Evolutionary conservation across 352 stramenopile genomes (phyloP), one percentile per base, ranked within the genome.

Genomic region (Pythium grandisporangium): DNA sequence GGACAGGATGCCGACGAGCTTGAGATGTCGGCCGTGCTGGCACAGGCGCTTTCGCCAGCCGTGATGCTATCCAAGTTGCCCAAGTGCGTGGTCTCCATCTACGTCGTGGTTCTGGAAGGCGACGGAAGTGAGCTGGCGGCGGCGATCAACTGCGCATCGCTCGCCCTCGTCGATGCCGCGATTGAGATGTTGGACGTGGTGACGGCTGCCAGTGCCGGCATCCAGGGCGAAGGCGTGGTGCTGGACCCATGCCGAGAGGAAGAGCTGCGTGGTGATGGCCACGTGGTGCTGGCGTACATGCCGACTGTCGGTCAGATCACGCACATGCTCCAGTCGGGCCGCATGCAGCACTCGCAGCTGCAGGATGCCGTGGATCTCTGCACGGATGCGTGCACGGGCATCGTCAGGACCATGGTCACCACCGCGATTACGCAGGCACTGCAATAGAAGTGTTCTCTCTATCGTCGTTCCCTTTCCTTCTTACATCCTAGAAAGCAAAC

Each of bases 151-250:
- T 87, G 70, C 33, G 85, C 86, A 23, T 96, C 83, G 17, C 61
- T 96, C 22, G 86, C 86, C 19, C 64, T 96, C 5, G 76, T 80
- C 6, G 81, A 96, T 38, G 84, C 82, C 6, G 83, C 80, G 0
- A 79, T 96, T n/a, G 86, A 96, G 60, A 92, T 96, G 66, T 92
- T 85, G 41, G 86, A 96, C 56, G 63, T 96, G 21, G 84, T 96
- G 24, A 84, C 84, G 20, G 71, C 81, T 5, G 65, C 81, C 10
- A 81, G 54, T 42, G 86, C 76, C 21, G 68, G 64, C 27, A 61
- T 89, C 45, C 48, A 84, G 20, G 64, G 78, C 27, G 25, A 29
- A 12, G 41, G 61, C 21, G 66, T 94, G 24, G 51, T 92, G 39
- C 48, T 91, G 45, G 81, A 95, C 44, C 82, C 80, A 20, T 85